Evolutionary conservation across 768 basidiomycete species (phyloP).

Genomic region (Suillus bovinus): DNA sequence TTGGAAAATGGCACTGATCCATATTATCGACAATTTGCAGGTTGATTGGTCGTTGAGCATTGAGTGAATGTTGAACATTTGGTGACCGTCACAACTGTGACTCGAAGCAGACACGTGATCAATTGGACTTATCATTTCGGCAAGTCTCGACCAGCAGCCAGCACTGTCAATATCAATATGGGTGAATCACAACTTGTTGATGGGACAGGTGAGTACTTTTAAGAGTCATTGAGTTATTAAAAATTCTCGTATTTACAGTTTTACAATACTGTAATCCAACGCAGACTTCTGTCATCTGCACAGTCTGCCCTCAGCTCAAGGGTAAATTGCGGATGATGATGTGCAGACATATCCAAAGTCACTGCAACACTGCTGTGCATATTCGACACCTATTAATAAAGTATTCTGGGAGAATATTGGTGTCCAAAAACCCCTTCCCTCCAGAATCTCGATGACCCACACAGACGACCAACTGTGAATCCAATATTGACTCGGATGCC

Average conservation of each 20-base stretch:
- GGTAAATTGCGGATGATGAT: neutral
- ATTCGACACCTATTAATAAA: neutral
- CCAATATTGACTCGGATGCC: no score
- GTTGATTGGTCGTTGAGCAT: no score
- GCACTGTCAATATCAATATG: no score
- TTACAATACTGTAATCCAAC: neutral
- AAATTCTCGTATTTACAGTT: neutral
- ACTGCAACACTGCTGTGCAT: constrained; percentile 2
- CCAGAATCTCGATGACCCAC: neutral
- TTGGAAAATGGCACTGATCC: no score
- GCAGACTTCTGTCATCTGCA: neutral
- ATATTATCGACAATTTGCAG: no score
- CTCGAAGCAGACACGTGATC: no score
- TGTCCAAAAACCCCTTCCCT: neutral
- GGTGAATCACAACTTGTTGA: neutral
- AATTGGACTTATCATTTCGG: neutral
- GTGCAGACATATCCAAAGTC: neutral
- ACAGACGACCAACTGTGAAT: neutral
- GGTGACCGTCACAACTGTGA: no score
- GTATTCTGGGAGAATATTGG: neutral
- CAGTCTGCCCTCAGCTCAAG: neutral
- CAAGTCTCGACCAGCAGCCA: neutral
- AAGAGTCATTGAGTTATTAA: neutral
- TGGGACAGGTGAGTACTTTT: neutral
- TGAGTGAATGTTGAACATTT: no score